A percentile compares a stretch with the other conserved stretches of the same genome.
Conservation (phyloP, 768 basidiomycete genomes). For the Pulveroboletus frians region DNA sequence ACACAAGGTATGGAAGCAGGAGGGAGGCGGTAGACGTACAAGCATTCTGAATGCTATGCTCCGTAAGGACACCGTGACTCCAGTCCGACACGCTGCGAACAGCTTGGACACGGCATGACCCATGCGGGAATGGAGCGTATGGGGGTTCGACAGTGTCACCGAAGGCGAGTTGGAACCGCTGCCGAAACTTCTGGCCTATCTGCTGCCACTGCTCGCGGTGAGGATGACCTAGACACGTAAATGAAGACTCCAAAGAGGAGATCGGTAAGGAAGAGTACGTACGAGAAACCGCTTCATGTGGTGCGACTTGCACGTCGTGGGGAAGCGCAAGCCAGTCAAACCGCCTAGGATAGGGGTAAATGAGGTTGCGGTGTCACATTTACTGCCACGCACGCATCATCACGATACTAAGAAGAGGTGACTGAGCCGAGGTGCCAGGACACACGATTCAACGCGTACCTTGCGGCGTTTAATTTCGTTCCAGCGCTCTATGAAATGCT, state of each 20-base stretch:
- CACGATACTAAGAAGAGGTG: constrained; percentile 21
- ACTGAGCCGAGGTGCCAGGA: constrained; percentile 1
- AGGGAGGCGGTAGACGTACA: constrained; percentile 47
- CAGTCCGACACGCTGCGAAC: constrained; percentile 87
- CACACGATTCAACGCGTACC: constrained; percentile 31
- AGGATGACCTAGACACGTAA: constrained; percentile 48
- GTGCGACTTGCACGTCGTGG: constrained; percentile 56
- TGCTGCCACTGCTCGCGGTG: constrained; percentile 56
- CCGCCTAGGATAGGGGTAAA: constrained; percentile 31
- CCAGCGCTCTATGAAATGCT: constrained; percentile 92
- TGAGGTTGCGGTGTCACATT: neutral
- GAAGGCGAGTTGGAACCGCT: constrained; percentile 54
- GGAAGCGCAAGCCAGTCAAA: constrained; percentile 76
- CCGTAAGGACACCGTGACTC: constrained; percentile 88
- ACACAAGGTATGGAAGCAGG: neutral
- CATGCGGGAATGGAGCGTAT: constrained; percentile 42
- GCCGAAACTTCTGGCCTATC: constrained; percentile 55
- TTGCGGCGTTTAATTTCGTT: constrained; percentile 85
- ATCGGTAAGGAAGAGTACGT: constrained; percentile 18
- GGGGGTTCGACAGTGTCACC: constrained; percentile 37
- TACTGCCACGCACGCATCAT: constrained; percentile 41
- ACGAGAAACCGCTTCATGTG: constrained; percentile 65
- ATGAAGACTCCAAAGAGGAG: neutral
- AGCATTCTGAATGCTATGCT: constrained; percentile 90
- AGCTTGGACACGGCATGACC: constrained; percentile 69